Base-by-base conservation (phyloP, 192 early-diverging fungal genomes). In the Linnemannia elongata region DNA sequence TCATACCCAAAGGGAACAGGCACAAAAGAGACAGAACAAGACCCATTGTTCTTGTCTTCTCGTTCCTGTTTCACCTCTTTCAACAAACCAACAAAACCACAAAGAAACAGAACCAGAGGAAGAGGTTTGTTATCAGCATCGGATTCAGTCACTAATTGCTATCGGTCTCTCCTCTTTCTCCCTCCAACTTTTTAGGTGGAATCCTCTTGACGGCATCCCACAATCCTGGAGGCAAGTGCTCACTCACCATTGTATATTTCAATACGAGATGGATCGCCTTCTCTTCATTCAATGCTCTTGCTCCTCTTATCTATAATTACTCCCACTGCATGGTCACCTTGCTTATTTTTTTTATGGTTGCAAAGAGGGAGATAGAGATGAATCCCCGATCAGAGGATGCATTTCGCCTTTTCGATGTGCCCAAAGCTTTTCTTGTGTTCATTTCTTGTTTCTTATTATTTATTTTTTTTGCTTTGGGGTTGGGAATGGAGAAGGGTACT, bases 141-240 rank as follows among this genome's bases (percentile, higher is more conserved):
- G 12, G 60, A 66, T 66, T 66, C 30, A n/a, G 24, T 27, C 55
- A 66, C 30, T 66, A 66, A 66, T 33, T 12, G 30, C 27, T 33
- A 15, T 66, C 12, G 13, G 54, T 55, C 22, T 5, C 22, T 20
- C n/a, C 57, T 44, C 9, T 6, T 35, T 42, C 9, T 12, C 10
- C 5, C n/a, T 27, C 33, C 49, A 33, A 63, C 18, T 38, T 3
- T 3, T 38, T 81, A 93, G 94, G 96, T 85, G 98, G 98, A 69
- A 98, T 99, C 70, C 92, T 99, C 69, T 90, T 99, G 81, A 99
- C 97, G n/a, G 98, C 98, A 18, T 98, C 97, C 41, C 98, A 99
- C 92, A 99, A 99, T 91, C 98, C 98, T 27, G 98, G 98, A 71
- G 98, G 89, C 77, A 88, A 85, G 79, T 80, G 44, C 66, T 70